Conservation (phyloP, 768 basidiomycete species). For the Boletus subcaerulescens region DNA sequence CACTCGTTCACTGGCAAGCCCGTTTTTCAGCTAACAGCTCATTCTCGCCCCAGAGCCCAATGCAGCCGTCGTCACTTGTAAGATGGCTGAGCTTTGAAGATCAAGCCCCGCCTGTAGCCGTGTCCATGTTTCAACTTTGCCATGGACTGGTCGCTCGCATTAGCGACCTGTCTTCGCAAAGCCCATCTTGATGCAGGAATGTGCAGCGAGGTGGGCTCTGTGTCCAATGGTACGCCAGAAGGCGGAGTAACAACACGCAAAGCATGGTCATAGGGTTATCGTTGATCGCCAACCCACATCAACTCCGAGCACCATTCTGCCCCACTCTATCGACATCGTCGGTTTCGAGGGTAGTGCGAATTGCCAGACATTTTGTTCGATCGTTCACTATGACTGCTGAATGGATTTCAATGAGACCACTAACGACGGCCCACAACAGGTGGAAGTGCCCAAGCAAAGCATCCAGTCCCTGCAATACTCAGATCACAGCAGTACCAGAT, state of each 20-base stretch:
- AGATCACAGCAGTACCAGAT: no score
- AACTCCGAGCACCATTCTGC: no score
- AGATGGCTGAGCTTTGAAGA: background rate
- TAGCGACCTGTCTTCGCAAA: conserved; percentile 8
- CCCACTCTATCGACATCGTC: no score
- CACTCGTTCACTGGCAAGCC: background rate
- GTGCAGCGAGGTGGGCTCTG: conserved; percentile 5
- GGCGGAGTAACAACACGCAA: background rate
- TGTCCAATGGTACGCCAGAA: conserved; percentile 1
- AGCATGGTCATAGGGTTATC: background rate
- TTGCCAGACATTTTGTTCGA: no score
- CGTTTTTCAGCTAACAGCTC: background rate
- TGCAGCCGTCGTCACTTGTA: background rate
- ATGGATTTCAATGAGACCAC: no score
- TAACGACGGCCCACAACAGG: no score
- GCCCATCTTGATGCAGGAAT: conserved; percentile 17
- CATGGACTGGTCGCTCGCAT: background rate
- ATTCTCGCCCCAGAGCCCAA: no score
- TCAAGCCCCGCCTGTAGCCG: background rate
- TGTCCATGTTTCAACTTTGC: background rate
- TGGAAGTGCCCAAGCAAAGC: no score
- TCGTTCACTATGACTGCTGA: no score
- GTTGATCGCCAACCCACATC: no score
- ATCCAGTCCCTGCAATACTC: no score
- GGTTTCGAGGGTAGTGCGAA: no score